These are phyloP conservation scores for Dendrobium huoshanense DNA, from an alignment of 106 monocot genomes.

Conservation along the genomic window DNA sequence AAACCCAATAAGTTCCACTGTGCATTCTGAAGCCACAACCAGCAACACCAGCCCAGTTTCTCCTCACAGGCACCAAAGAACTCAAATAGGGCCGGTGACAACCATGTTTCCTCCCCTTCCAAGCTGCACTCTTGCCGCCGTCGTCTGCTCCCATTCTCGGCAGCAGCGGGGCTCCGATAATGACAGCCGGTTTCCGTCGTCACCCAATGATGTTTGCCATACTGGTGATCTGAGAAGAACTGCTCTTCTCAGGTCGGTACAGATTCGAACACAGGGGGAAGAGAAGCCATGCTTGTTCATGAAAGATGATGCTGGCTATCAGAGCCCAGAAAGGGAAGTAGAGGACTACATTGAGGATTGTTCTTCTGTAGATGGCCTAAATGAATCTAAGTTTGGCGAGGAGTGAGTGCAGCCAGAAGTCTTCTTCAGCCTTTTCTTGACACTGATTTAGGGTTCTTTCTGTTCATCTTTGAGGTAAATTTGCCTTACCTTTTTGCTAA, in stretches of 20 bases:
- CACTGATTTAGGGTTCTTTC: no score
- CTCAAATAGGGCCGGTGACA: constrained; percentile 2
- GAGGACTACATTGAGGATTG: constrained; percentile 27
- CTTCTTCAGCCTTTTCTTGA: no score
- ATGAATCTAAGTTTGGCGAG: constrained; percentile 17
- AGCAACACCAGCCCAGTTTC: constrained; percentile 57
- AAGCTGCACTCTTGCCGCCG: constrained; percentile 35
- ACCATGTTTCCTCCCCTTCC: constrained; percentile 26
- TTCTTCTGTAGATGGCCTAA: constrained; percentile 9
- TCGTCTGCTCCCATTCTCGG: constrained; percentile 50
- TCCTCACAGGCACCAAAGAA: constrained; percentile 50
- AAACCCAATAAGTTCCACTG: constrained; percentile 11
- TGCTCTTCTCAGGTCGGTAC: constrained; percentile 80
- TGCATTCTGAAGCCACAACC: constrained; percentile 32
- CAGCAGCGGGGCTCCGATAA: constrained; percentile 63
- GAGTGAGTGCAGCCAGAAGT: neutral
- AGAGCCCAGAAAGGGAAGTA: constrained; percentile 22
- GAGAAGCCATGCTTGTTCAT: constrained; percentile 22
- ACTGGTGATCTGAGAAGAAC: constrained; percentile 59
- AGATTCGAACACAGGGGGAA: constrained; percentile 71
- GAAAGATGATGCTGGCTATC: constrained; percentile 33
- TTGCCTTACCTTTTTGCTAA: neutral
- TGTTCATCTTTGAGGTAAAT: neutral
- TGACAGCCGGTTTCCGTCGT: constrained; percentile 77
- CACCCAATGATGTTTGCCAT: constrained; percentile 88